phyloP scores from a whole-genome alignment of 1,284 basidiomycete species.

The Moesziomyces antarcticus region DNA sequence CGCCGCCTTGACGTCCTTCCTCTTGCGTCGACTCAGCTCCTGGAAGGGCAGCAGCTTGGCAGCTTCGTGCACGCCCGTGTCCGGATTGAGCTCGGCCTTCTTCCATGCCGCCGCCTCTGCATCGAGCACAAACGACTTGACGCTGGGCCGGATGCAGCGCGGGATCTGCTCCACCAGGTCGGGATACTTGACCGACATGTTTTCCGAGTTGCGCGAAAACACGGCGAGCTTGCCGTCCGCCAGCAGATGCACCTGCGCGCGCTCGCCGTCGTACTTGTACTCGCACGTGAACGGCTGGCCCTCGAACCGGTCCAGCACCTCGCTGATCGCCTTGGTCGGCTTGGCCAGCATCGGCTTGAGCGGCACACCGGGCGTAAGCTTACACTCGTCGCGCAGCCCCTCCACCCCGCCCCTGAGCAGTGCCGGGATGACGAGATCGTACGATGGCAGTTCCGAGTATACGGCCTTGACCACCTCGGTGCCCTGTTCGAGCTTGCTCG shows the following conservation, averaged over 20 bases:
- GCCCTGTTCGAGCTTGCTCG: conserved; percentile 81
- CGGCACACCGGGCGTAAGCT: conserved; percentile 90
- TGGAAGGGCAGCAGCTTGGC: conserved; percentile 92
- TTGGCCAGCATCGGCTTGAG: conserved; percentile 99
- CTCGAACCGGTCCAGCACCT: conserved; percentile 97
- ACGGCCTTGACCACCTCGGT: conserved; percentile 85
- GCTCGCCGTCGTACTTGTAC: conserved; percentile 99
- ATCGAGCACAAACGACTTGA: conserved; percentile 90
- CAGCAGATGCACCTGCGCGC: conserved; percentile 76
- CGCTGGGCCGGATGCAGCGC: conserved; percentile 73
- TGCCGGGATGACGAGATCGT: conserved; percentile 93
- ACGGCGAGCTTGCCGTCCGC: conserved; percentile 74
- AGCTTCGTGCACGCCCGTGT: conserved; percentile 22
- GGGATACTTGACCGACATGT: conserved; percentile 99
- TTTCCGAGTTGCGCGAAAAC: conserved; percentile 97
- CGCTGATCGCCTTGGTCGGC: conserved; percentile 98
- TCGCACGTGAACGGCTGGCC: conserved; percentile 96
- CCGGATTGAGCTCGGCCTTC: conserved; percentile 70
- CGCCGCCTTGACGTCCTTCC: conserved; percentile 95
- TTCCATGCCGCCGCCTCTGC: conserved; percentile 97
- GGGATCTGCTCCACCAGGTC: conserved; percentile 94
- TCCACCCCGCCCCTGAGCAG: conserved; percentile 83
- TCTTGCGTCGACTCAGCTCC: conserved; percentile 91
- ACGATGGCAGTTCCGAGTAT: conserved; percentile 93
- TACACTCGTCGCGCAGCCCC: conserved; percentile 79